phyloP scores from a whole-genome alignment of 176 grass and related monocot species.

The Ananas comosus region DNA sequence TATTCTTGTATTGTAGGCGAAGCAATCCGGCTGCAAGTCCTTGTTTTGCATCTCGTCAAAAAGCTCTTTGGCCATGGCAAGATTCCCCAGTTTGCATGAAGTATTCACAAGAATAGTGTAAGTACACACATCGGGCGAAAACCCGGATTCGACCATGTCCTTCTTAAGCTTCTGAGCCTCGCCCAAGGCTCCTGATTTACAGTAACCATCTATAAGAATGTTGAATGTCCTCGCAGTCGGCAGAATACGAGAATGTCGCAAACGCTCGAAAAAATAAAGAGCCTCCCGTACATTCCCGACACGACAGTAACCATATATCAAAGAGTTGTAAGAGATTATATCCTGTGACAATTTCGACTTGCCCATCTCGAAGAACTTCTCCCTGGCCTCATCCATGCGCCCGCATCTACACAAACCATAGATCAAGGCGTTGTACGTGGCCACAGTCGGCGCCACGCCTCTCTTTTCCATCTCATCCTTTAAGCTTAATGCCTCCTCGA shows the following conservation, averaged over 20 bases:
- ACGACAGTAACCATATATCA: conserved; percentile 52
- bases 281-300: conserved; percentile 38
- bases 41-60: conserved; percentile 62
- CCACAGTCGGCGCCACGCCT: conserved; percentile 27
- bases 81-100: conserved; percentile 38
- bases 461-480: conserved; percentile 37
- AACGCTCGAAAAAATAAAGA: conserved; percentile 37
- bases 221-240: conserved; percentile 49
- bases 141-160: conserved; percentile 37
- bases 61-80: conserved; percentile 34
- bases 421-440: conserved; percentile 47
- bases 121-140: conserved; percentile 42
- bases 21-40: conserved; percentile 39
- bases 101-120: conserved; percentile 75
- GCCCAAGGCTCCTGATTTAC: conserved; percentile 36
- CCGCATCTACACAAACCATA: conserved; percentile 39
- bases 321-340: conserved; percentile 44
- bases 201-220: conserved; percentile 60
- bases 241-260: conserved; percentile 29
- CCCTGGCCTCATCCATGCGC: conserved; percentile 19
- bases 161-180: conserved; percentile 46
- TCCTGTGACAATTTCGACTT: conserved; percentile 34
- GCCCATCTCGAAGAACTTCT: conserved; percentile 59
- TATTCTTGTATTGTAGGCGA: conserved; percentile 63
- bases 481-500: conserved; percentile 23